Base-by-base conservation (phyloP, 192 early-diverging fungal species). In the Backusella sp. region DNA sequence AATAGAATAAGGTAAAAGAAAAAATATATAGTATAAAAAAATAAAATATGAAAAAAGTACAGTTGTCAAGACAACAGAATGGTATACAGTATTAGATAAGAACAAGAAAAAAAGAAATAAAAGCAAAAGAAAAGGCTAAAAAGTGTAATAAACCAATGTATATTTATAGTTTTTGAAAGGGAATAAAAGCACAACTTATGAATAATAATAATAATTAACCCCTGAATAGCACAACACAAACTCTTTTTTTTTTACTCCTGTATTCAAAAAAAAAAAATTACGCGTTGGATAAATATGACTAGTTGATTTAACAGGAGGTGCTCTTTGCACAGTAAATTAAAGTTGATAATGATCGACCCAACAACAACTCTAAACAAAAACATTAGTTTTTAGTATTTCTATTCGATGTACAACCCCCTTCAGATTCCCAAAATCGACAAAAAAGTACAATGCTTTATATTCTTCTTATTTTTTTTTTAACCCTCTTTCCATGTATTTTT, bases 1-100 rank as follows among this genome's bases (percentile, higher is more conserved):
- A 23, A 62, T 23, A 62, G 21, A 28, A 59, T 23, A 26, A 11
- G 11, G 23, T 23, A 26, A 59, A 62, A 56, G 21, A 56, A n/a
- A 28, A 62, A 28, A 3, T 28, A 26, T 23, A 59, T 59, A 59
- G n/a, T 59, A 26, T 26, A 26, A 59, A 26, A 59, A 41, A 70
- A 26, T 15, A 7, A 70, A 28, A 21, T 41, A 37, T 21, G 6
- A 44, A 70, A 44, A 70, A 44, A 30, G 7, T 44, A 26, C 21
- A 70, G 69, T 70, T 70, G 69, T 34, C 69, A 70, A 70, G 69
- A 70, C 69, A 70, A 70, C 69, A 70, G 21, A 70, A 26, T 62
- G 39, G 28, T 41, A 70, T 70, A 70, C 26, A 39, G 32, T 28
- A 70, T 44, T 28, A 46, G 23, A 44, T 44, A 70, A 70, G 39